Base-by-base conservation (phyloP, 2,329 filamentous ascomycete species). In the Ceratocystis eucalypticola region DNA sequence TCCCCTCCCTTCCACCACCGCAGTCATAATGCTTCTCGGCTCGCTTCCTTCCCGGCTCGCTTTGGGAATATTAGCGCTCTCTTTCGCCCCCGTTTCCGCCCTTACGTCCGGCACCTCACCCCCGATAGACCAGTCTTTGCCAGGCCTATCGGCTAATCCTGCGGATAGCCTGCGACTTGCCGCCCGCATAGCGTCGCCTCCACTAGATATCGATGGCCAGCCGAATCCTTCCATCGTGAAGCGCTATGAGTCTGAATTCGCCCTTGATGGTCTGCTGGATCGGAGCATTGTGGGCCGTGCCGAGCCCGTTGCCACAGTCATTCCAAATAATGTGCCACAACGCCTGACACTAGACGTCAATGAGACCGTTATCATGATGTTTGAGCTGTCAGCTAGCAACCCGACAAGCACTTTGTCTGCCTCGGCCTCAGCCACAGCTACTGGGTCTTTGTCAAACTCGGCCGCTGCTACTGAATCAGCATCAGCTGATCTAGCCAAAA, bases 261-360 rank as follows among this genome's bases (percentile, higher is more conserved):
- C 83, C 2, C 89, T 90, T 72, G 71, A 76, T 8, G 76, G 80
- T 28, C 44, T 63, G 6, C 83, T 88, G 70, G 84, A 84, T 70
- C 79, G 83, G 69, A 81, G 81, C 66, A 82, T 89, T 55, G 77
- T 88, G 67, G 85, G 86, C 61, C 81, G 85, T 69, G 81, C 81
- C 61, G 79, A 83, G 30, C 76, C 76, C 3, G 78, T 78, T 1
- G 78, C 82, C 15, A 78, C 76, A 6, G 71, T 80, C 1, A 76
- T 82, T 66, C 76, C 74, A 10, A 91, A 93, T 72, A 91, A 96
- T 74, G 77, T 80, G 41, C 82, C 84, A 17, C 72, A 76, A 70
- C 76, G 77, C 50, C 77, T 81, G 70, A 87, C 88, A 66, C 77
- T 94, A 30, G 73, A 79, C 2, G 78, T 84, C 5, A 89, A 88